Base-by-base conservation (phyloP, 2,329 filamentous ascomycete genomes). In the Diatrype stigma region DNA sequence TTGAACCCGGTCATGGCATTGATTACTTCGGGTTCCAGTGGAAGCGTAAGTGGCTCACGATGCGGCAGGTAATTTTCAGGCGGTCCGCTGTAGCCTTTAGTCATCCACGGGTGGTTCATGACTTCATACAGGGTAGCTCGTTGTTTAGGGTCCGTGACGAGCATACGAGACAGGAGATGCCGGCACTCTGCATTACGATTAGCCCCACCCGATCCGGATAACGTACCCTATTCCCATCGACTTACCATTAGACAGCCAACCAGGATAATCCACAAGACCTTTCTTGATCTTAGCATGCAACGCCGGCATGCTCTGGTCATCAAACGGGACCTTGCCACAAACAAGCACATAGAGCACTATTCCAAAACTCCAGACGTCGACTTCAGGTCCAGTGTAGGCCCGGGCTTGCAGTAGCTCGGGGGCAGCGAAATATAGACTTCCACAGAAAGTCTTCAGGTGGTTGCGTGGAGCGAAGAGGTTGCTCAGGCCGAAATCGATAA, bases 261-360 rank as follows among this genome's bases (percentile, higher is more conserved):
- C 89, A 2, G 94, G 94, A 69, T 97, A 99, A 67, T 99, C 94
- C 17, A 97, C 94, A 47, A 89, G 73, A 34, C 94, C 94, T 67
- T 96, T 96, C 76, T 99, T 99, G 71, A 99, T 99, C 74, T 99
- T 99, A 52, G 93, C 92, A 72, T 99, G 94, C 46, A 99, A 77
- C 56, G 96, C 92, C 34, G 93, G 94, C 91, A 99, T 99, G 73
- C 92, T 96, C 73, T 99, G 94, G 66, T 99, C 94, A 67, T 99
- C 94, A 64, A 99, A 99, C 0, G 94, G 94, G 3, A 99, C 94
- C 70, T 97, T 97, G 48, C 94, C 94, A 66, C 94, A 97, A 3
- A 97, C 94, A 55, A 99, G 73, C 51, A 99, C 94, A 63, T 97
- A 99, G 14, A 99, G 80, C 12, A 99, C 94, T 61, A 99, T 96